Evolutionary conservation across 768 basidiomycete species (phyloP).

Genomic region (Mycena crocata): DNA sequence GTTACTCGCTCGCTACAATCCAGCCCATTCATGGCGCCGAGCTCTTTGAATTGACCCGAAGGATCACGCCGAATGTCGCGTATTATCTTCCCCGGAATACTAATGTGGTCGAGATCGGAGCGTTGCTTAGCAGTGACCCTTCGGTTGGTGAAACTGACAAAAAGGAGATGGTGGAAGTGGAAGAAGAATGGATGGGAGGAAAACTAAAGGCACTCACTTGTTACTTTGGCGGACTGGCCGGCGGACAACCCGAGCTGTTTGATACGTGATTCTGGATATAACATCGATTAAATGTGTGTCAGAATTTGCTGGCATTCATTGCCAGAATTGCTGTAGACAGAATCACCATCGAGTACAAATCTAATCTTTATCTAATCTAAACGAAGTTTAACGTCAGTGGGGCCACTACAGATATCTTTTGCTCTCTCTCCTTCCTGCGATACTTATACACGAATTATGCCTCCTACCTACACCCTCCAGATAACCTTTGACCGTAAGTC

Average conservation of each 20-base stretch:
- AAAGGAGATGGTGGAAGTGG: slow-evolving; percentile 82
- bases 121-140: slow-evolving; percentile 49
- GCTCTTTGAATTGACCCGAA: slow-evolving; percentile 79
- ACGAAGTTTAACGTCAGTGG: too few species aligned
- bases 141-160: slow-evolving; percentile 9
- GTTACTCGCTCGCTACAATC: slow-evolving; percentile 78
- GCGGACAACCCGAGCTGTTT: slow-evolving; percentile 75
- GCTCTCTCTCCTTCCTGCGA: too few species aligned
- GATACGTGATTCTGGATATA: slow-evolving; percentile 8
- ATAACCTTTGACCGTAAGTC: slow-evolving; percentile 28
- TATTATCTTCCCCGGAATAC: slow-evolving; percentile 92
- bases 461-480: slow-evolving; percentile 24
- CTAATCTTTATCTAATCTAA: too few species aligned
- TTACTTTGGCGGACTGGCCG: slow-evolving; percentile 88
- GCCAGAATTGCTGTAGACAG: too few species aligned
- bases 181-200: slow-evolving; percentile 96
- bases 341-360: too few species aligned
- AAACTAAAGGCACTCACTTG: slow-evolving; percentile 96
- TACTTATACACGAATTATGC: too few species aligned
- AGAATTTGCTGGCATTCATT: too few species aligned
- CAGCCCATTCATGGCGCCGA: slow-evolving; percentile 86
- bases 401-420: too few species aligned
- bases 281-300: too few species aligned
- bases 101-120: slow-evolving; percentile 76
- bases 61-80: slow-evolving; percentile 85